Conservation (phyloP, 164 flowering plant species). For the Kingdonia uniflora region DNA sequence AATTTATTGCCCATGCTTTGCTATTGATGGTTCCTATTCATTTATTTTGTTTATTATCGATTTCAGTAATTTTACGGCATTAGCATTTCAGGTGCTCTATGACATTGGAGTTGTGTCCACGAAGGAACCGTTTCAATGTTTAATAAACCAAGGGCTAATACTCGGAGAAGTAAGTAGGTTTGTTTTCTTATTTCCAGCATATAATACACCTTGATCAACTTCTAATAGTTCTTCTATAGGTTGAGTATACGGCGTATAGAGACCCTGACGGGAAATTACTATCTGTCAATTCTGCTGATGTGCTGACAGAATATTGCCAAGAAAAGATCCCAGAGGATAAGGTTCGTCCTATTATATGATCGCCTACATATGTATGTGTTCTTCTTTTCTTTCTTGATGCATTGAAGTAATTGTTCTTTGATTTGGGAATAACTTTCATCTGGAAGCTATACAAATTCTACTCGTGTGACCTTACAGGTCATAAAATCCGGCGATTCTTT, state of each 20-base stretch:
- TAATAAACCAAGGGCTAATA: conserved; percentile 94
- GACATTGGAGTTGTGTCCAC: conserved; percentile 93
- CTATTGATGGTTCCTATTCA: too few species aligned
- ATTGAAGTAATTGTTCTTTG: background rate
- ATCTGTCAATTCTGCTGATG: conserved; percentile 52
- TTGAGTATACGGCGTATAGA: conserved; percentile 63
- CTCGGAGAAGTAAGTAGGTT: conserved; percentile 80
- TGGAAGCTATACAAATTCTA: too few species aligned
- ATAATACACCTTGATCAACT: conserved; percentile 4
- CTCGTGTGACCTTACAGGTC: conserved; percentile 30
- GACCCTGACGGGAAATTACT: conserved; percentile 54
- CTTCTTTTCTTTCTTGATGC: conserved; percentile 2
- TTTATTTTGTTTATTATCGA: too few species aligned
- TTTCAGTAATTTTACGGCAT: background rate
- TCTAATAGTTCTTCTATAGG: conserved; percentile 46
- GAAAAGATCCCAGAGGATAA: conserved; percentile 69
- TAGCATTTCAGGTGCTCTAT: conserved; percentile 69
- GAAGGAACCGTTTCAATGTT: conserved; percentile 94
- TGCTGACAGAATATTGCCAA: conserved; percentile 29
- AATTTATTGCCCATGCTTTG: too few species aligned
- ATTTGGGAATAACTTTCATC: too few species aligned
- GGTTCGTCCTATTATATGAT: conserved; percentile 36
- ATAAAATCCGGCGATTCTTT: conserved; percentile 72
- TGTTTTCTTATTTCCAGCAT: background rate
- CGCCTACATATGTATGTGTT: background rate